Evolutionary conservation across 2,329 filamentous ascomycete species (phyloP).

Genomic region (Fusarium nygamai): DNA sequence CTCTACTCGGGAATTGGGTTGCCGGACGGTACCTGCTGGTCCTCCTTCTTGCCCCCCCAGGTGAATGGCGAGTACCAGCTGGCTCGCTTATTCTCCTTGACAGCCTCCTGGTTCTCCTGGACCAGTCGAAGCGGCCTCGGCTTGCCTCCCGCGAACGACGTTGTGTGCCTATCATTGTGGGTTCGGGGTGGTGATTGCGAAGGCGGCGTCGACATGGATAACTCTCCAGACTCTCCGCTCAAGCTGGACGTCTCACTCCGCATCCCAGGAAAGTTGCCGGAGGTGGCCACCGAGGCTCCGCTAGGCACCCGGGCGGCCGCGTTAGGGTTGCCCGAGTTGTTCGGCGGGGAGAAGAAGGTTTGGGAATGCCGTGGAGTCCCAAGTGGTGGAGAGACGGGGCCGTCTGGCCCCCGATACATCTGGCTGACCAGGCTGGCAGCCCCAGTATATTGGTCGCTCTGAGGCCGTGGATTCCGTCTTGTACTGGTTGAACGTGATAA

Average conservation of each 20-base stretch:
- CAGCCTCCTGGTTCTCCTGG: slow-evolving; percentile 73
- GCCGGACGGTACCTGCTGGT: slow-evolving; percentile 45
- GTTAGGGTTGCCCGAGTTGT: slow-evolving; percentile 60
- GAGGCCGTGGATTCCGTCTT: slow-evolving; percentile 63
- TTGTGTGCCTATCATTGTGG: slow-evolving; percentile 65
- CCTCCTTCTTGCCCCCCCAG: slow-evolving; percentile 61
- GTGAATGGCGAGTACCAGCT: slow-evolving; percentile 73
- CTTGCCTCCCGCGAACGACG: slow-evolving; percentile 70
- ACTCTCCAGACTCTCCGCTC: slow-evolving; percentile 71
- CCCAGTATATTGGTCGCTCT: slow-evolving; percentile 70
- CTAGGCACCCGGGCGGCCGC: slow-evolving; percentile 63
- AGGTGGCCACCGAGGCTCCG: slow-evolving; percentile 56
- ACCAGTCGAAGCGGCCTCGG: slow-evolving; percentile 87
- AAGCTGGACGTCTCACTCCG: slow-evolving; percentile 72
- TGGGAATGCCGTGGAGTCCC: slow-evolving; percentile 68
- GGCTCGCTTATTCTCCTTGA: slow-evolving; percentile 66
- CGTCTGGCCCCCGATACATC: slow-evolving; percentile 83
- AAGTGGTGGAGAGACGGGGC: slow-evolving; percentile 68
- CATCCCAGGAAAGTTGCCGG: slow-evolving; percentile 78
- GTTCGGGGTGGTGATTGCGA: slow-evolving; percentile 64
- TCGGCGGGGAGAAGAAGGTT: slow-evolving; percentile 69
- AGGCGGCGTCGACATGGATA: slow-evolving; percentile 52
- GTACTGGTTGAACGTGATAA: slow-evolving; percentile 64
- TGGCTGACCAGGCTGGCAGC: slow-evolving; percentile 83
- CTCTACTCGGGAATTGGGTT: slow-evolving; percentile 50